phyloP scores from a whole-genome alignment of 257 asterid genomes.

The Osmanthus fragrans region DNA sequence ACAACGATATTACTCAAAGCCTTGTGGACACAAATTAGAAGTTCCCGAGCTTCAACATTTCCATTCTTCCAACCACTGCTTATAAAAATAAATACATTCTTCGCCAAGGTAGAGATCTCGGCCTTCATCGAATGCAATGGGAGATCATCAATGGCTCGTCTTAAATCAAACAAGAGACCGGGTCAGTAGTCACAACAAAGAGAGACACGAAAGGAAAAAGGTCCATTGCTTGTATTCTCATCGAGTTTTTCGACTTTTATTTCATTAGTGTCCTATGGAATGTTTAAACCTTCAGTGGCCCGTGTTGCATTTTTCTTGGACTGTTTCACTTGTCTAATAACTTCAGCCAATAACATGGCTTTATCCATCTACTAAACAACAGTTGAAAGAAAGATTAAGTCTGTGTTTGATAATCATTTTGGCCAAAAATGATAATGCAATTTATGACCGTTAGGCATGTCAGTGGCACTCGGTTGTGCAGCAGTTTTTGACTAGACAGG shows the following conservation, averaged over 20 bases:
- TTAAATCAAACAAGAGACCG: constrained; percentile 51
- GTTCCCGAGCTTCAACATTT: constrained; percentile 17
- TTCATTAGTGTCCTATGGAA: constrained; percentile 78
- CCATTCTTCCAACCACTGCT: background rate
- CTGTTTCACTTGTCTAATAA: constrained; percentile 61
- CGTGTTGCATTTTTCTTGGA: constrained; percentile 48
- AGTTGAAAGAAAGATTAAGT: background rate
- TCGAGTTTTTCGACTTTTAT: constrained; percentile 51
- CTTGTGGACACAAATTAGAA: constrained; percentile 32
- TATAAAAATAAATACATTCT: constrained; percentile 46
- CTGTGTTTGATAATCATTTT: too few species aligned
- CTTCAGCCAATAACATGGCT: constrained; percentile 76
- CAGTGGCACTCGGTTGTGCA: too few species aligned
- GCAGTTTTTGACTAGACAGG: too few species aligned
- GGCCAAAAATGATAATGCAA: too few species aligned
- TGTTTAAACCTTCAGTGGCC: constrained; percentile 49
- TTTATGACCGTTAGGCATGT: too few species aligned
- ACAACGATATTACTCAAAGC: constrained; percentile 53
- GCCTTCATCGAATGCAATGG: constrained; percentile 44
- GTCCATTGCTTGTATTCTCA: constrained; percentile 35
- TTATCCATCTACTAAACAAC: constrained; percentile 66
- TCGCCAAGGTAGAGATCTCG: constrained; percentile 64
- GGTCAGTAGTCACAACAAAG: constrained; percentile 72
- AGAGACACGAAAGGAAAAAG: constrained; percentile 49
- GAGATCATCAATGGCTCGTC: constrained; percentile 40